Percentiles rank a stretch among this genome's conserved stretches.
Evolutionary conservation across 2,329 filamentous ascomycete species (phyloP).

Genomic region (Alternaria incomplexa): DNA sequence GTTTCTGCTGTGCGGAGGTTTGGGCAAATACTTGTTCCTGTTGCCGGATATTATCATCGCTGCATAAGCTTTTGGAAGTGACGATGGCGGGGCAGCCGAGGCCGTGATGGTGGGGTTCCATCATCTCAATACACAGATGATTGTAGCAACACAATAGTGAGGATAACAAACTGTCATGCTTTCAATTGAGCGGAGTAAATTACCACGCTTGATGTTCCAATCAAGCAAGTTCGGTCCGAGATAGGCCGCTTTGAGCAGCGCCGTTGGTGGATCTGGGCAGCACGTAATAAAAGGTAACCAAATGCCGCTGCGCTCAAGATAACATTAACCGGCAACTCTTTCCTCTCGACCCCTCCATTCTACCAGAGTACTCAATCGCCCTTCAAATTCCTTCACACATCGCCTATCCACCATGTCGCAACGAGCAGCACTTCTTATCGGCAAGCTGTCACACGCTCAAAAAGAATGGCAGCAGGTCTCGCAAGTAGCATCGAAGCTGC

Average conservation of each 20-base stretch:
- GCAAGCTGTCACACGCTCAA: slow-evolving; percentile 52
- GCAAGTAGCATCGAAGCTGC: slow-evolving; percentile 40
- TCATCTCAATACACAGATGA: neutral
- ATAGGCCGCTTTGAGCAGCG: slow-evolving; percentile 22
- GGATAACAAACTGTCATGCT: neutral
- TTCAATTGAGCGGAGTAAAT: slow-evolving; percentile 9
- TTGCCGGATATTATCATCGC: neutral
- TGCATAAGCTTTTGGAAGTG: neutral
- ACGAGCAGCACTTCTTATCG: slow-evolving; percentile 54
- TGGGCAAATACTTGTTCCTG: neutral
- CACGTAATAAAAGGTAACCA: slow-evolving; percentile 22
- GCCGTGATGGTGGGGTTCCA: slow-evolving; percentile 7
- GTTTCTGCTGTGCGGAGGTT: neutral
- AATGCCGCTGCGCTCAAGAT: slow-evolving; percentile 21
- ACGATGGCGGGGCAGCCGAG: slow-evolving; percentile 12
- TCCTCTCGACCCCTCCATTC: neutral
- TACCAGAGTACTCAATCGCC: neutral
- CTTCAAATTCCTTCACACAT: too few species aligned
- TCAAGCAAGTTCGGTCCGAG: slow-evolving; percentile 25
- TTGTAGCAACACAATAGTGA: slow-evolving; percentile 12
- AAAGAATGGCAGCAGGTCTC: slow-evolving; percentile 55
- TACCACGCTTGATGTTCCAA: slow-evolving; percentile 9
- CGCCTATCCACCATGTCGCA: slow-evolving; percentile 37
- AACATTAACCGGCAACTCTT: slow-evolving; percentile 1
- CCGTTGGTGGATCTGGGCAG: slow-evolving; percentile 15